Percentiles rank a stretch among this genome's conserved stretches.
Evolutionary conservation across 768 basidiomycete species (phyloP).

Genomic region (Rhizopogon roseolus): DNA sequence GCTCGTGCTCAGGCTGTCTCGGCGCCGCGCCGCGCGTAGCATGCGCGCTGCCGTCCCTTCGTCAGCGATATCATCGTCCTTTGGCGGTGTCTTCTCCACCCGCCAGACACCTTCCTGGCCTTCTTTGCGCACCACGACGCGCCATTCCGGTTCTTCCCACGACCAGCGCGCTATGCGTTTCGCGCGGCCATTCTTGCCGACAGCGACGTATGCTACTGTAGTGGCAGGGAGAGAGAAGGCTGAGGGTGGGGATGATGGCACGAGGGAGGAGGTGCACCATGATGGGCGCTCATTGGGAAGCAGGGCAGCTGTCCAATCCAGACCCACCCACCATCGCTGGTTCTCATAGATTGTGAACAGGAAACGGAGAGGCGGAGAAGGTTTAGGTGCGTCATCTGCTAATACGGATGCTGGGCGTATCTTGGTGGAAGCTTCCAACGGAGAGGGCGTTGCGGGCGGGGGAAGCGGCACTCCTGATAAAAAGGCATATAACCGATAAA

Average conservation of each 20-base stretch:
- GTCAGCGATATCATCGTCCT: constrained; percentile 34
- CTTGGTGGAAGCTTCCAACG: constrained; percentile 18
- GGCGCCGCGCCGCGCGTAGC: constrained; percentile 50
- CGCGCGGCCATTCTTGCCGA: constrained; percentile 43
- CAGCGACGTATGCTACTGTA: constrained; percentile 51
- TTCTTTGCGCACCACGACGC: constrained; percentile 57
- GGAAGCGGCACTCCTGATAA: constrained; percentile 55
- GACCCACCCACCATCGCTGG: constrained; percentile 96
- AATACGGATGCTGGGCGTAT: constrained; percentile 16
- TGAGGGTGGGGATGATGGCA: constrained; percentile 64
- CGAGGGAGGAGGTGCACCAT: constrained; percentile 63
- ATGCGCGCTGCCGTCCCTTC: constrained; percentile 41
- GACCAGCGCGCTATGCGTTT: constrained; percentile 79
- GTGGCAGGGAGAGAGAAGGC: constrained; percentile 63
- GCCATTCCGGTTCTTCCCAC: constrained; percentile 93
- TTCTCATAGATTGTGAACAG: constrained; percentile 91
- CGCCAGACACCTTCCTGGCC: constrained; percentile 47
- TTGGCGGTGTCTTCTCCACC: constrained; percentile 59
- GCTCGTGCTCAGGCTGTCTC: constrained; percentile 23
- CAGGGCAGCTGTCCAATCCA: constrained; percentile 93
- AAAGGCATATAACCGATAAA: constrained; percentile 46
- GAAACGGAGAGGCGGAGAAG: constrained; percentile 51
- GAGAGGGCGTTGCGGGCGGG: constrained; percentile 24
- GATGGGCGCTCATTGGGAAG: constrained; percentile 87
- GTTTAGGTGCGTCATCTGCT: constrained; percentile 14